phyloP scores from a whole-genome alignment of 2,329 filamentous ascomycete species.

The Aschersonia sp. region DNA sequence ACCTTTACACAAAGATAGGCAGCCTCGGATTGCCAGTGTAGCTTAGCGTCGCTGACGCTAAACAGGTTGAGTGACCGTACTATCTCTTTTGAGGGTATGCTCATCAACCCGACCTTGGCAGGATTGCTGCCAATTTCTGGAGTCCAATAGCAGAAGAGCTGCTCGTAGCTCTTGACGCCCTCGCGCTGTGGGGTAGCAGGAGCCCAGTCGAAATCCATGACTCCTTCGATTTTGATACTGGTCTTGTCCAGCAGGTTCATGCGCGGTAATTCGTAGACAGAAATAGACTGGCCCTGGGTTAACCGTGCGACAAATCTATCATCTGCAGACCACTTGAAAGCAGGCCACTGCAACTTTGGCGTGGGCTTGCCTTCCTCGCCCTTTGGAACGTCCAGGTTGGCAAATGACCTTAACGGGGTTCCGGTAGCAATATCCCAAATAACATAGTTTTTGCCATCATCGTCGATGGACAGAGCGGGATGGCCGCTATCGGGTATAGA shows the following conservation, averaged over 20 bases:
- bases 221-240: constrained; percentile 88
- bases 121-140: constrained; percentile 97
- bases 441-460: constrained; percentile 98
- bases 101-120: constrained; percentile 93
- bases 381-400: constrained; percentile 67
- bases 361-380: constrained; percentile 43
- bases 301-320: constrained; percentile 94
- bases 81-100: constrained; percentile 84
- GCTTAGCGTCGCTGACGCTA: constrained; percentile 92
- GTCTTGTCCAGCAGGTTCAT: constrained; percentile 88
- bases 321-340: constrained; percentile 98
- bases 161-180: constrained; percentile 81
- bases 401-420: constrained; percentile 83
- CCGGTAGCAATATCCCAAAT: constrained; percentile 92
- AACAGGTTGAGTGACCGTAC: constrained; percentile 93
- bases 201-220: constrained; percentile 97
- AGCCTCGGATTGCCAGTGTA: constrained; percentile 96
- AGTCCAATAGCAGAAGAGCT: constrained; percentile 97
- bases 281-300: constrained; percentile 76
- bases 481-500: constrained; percentile 79
- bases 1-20: constrained; percentile 97
- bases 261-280: constrained; percentile 74
- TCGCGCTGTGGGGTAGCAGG: constrained; percentile 71
- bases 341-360: constrained; percentile 92
- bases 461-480: constrained; percentile 70